These are phyloP conservation scores for Hypoxylon rubiginosum DNA, from an alignment of 2,329 filamentous ascomycete genomes.

Conservation along the genomic window DNA sequence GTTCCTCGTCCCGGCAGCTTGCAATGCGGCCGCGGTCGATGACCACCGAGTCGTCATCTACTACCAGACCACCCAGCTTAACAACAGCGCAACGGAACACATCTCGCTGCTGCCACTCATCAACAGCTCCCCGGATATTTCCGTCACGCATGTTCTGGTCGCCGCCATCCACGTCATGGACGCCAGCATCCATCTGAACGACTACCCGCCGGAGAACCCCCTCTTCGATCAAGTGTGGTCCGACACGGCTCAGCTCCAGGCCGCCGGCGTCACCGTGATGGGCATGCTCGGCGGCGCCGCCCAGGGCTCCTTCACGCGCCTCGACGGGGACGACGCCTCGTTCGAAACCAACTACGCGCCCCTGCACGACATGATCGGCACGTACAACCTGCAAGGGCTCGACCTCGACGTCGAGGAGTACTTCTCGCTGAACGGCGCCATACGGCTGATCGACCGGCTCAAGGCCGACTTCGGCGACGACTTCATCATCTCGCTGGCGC, in stretches of 20 bases:
- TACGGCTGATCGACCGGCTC: slow-evolving; percentile 76
- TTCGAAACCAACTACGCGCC: slow-evolving; percentile 83
- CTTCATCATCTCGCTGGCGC: slow-evolving; percentile 86
- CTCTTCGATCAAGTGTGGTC: slow-evolving; percentile 82
- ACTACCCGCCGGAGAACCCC: slow-evolving; percentile 76
- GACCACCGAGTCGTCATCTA: slow-evolving; percentile 63
- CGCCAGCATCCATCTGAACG: slow-evolving; percentile 80
- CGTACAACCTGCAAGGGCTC: slow-evolving; percentile 74
- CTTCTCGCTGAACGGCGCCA: slow-evolving; percentile 75
- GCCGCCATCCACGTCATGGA: slow-evolving; percentile 88
- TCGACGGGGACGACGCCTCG: slow-evolving; percentile 67
- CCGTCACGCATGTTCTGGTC: slow-evolving; percentile 84
- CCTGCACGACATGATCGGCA: slow-evolving; percentile 73
- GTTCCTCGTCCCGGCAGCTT: slow-evolving; percentile 43
- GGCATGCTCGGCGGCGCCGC: slow-evolving; percentile 92
- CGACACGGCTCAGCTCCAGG: slow-evolving; percentile 79
- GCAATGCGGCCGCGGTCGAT: slow-evolving; percentile 36
- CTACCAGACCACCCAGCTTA: slow-evolving; percentile 65
- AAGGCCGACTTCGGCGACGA: slow-evolving; percentile 75
- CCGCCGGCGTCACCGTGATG: slow-evolving; percentile 81
- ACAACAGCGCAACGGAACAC: slow-evolving; percentile 58
- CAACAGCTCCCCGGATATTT: slow-evolving; percentile 59
- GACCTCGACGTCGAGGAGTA: slow-evolving; percentile 86
- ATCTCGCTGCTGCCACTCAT: slow-evolving; percentile 69
- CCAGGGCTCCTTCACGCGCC: slow-evolving; percentile 74